Percentiles rank a stretch among this genome's conserved stretches.
Evolutionary conservation across 2,329 filamentous ascomycete species (phyloP).

Genomic region (Arthrobotrys entomopaga): DNA sequence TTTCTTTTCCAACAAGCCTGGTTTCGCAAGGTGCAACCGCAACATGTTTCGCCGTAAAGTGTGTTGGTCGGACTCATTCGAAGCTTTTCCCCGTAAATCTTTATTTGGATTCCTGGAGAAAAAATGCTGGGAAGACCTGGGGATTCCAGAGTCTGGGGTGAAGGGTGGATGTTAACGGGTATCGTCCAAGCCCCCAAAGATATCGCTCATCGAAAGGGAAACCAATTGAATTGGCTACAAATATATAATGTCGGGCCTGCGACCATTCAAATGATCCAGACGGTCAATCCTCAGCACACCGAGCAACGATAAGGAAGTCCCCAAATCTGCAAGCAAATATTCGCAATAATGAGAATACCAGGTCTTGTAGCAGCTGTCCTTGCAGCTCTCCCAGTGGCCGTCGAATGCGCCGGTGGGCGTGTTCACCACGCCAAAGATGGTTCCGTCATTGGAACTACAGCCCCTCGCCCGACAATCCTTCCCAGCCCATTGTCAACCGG

Average conservation of each 20-base stretch:
- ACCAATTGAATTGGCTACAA: background rate
- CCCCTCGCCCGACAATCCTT: conserved; percentile 35
- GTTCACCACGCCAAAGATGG: conserved; percentile 48
- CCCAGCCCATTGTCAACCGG: conserved; percentile 44
- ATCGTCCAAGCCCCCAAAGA: conserved; percentile 18
- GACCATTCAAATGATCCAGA: background rate
- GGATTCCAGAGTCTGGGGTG: conserved; percentile 16
- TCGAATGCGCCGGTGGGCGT: conserved; percentile 38
- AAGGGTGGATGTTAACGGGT: background rate
- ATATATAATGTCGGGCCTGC: conserved; percentile 29
- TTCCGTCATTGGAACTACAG: conserved; percentile 43
- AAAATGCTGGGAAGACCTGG: conserved; percentile 10
- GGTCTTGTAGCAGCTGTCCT: conserved; percentile 34
- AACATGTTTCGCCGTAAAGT: conserved; percentile 52
- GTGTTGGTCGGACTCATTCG: conserved; percentile 33
- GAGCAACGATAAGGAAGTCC: conserved; percentile 9
- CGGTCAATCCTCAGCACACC: conserved; percentile 20
- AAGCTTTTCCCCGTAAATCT: conserved; percentile 38
- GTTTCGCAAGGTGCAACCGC: conserved; percentile 29
- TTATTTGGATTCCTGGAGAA: conserved; percentile 17
- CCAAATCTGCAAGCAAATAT: conserved; percentile 11
- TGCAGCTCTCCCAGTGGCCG: conserved; percentile 32
- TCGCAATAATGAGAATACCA: conserved; percentile 33
- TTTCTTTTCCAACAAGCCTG: background rate
- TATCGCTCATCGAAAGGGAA: conserved; percentile 22